phyloP scores from a whole-genome alignment of 2,329 filamentous ascomycete genomes.

The Pyrenophora seminiperda region DNA sequence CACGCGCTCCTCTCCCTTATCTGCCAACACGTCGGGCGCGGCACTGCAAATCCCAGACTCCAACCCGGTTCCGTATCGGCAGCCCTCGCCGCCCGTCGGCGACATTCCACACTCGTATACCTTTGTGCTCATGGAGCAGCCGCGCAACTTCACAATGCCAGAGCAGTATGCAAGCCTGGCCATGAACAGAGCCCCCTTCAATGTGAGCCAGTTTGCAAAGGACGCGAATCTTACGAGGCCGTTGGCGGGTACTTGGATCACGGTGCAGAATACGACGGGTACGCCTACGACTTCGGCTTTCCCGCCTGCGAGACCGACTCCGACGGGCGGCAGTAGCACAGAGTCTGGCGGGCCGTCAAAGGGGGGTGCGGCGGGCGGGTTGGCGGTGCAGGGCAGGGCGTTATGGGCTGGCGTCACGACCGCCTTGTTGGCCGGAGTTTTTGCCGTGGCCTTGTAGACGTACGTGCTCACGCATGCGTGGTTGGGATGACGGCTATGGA shows the following conservation, averaged over 20 bases:
- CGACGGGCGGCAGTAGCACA: conserved; percentile 9
- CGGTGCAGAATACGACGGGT: conserved; percentile 40
- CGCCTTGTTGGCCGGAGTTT: conserved; percentile 25
- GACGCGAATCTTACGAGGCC: conserved; percentile 37
- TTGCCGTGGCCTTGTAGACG: conserved; percentile 28
- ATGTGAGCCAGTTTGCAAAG: conserved; percentile 42
- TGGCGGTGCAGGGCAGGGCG: conserved; percentile 11
- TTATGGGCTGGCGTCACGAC: conserved; percentile 4
- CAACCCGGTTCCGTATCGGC: conserved; percentile 30
- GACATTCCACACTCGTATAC: conserved; percentile 40
- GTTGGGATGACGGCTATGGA: background rate
- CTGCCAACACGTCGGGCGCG: conserved; percentile 9
- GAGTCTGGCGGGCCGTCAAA: background rate
- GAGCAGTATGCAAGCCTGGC: conserved; percentile 32
- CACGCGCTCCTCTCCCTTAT: conserved; percentile 14
- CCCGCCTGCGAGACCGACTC: conserved; percentile 26
- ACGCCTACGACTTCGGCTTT: conserved; percentile 23
- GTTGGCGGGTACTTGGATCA: conserved; percentile 49
- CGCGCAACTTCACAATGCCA: conserved; percentile 35
- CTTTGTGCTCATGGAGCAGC: conserved; percentile 36
- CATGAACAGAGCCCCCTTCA: conserved; percentile 40
- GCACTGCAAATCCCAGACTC: conserved; percentile 19
- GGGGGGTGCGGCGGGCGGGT: conserved; percentile 16
- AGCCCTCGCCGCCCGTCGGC: conserved; percentile 37
- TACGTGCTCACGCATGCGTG: background rate